Evolutionary conservation across 2,329 filamentous ascomycete genomes (phyloP).

Genomic region (Fusarium coffeatum): DNA sequence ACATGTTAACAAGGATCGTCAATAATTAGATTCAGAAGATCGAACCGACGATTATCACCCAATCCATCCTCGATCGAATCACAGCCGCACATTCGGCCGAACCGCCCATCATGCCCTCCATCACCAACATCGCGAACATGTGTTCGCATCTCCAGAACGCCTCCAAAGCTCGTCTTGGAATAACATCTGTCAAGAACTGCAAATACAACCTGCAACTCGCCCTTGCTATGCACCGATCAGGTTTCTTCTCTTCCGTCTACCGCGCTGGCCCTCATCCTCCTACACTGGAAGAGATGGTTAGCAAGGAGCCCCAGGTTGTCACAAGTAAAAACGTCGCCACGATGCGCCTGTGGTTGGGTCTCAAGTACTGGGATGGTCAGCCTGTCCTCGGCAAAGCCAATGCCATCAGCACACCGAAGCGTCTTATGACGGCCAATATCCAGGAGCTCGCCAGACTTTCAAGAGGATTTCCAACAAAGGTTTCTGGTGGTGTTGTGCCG

Average conservation of each 20-base stretch:
- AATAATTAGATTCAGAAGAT: conserved; percentile 6
- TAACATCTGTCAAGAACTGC: conserved; percentile 84
- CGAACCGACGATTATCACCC: background rate
- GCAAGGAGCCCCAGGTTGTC: conserved; percentile 65
- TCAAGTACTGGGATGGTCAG: conserved; percentile 89
- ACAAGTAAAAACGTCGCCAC: conserved; percentile 78
- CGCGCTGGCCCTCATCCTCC: conserved; percentile 72
- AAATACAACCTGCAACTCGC: conserved; percentile 83
- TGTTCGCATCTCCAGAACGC: conserved; percentile 95
- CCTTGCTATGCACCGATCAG: conserved; percentile 82
- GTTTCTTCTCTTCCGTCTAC: conserved; percentile 83
- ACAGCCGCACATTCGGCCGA: background rate
- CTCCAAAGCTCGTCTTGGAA: conserved; percentile 81
- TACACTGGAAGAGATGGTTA: conserved; percentile 57
- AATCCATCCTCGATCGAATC: background rate
- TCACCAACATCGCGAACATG: conserved; percentile 80
- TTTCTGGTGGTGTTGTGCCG: conserved; percentile 74
- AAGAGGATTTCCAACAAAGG: conserved; percentile 70
- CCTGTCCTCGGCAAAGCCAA: conserved; percentile 78
- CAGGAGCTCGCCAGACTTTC: conserved; percentile 72
- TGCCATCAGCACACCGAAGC: conserved; percentile 78
- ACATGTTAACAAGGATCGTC: conserved; percentile 10
- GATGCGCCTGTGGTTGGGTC: conserved; percentile 84
- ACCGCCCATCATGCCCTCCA: conserved; percentile 54
- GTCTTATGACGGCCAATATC: conserved; percentile 74